Evolutionary conservation across 805 yeast genomes (phyloP), one percentile per base, ranked within the genome.

Genomic region (Grigorovia humatica): DNA sequence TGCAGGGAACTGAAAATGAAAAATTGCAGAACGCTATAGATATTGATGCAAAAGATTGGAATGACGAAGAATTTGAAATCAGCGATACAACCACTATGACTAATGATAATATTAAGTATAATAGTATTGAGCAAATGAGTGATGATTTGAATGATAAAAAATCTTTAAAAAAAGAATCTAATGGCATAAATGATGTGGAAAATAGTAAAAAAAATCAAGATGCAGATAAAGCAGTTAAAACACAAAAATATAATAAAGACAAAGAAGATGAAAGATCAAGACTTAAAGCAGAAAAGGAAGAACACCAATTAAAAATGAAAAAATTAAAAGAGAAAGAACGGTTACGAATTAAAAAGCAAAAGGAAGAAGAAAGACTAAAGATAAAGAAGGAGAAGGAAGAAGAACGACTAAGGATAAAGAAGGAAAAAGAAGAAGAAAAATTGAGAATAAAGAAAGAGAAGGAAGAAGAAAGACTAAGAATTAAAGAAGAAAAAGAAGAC

Each of bases 381-480:
- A 49, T 54, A 8, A 27, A 49, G 19, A 13, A 15, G 29, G 51
- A 53, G 54, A 54, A 59, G 53, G 53, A 61, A 57, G 55, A 55
- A 55, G 46, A 51, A 50, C 44, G 45, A 51, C 47, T 57, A 57
- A 44, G 48, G 32, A 30, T 12, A 9, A 35, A 29, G 29, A 15
- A 48, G 19, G 52, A 59, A 49, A 53, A 52, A 47, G 62, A 59
- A 48, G 59, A 56, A 23, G 63, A 62, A 40, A 56, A 66, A 67
- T 48, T 51, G 48, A 50, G 70, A 63, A 55, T 70, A 59, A 60
- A 71, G 51, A 70, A 69, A 54, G 71, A 70, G 54, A 59, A 61
- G 53, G 58, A 57, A 41, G 60, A 55, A 63, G 69, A 57, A 55
- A 68, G 23, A 68, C 59, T n/a, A 41, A 59, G 46, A 43, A 52